Conservation (phyloP, 108 stramenopile species). For the Fistulifera solaris region DNA sequence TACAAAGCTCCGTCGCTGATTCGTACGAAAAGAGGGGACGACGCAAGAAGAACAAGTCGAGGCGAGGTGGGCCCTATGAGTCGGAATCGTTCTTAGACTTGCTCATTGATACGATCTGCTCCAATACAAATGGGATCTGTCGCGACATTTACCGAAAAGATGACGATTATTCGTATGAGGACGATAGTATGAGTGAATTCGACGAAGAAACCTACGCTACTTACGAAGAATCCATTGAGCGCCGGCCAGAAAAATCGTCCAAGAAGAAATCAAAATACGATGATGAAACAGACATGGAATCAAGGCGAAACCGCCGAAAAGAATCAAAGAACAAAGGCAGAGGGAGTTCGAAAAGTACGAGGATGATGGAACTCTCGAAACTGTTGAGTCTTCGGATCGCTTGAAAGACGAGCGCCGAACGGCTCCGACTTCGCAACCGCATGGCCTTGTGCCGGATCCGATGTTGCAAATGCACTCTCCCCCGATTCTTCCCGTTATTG, state of each 20-base stretch:
- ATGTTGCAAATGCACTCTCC: background rate
- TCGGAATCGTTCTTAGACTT: slow-evolving; percentile 71
- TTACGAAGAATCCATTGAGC: slow-evolving; percentile 35
- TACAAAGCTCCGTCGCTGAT: slow-evolving; percentile 1
- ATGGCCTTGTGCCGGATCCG: slow-evolving; percentile 2
- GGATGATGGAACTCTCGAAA: slow-evolving; percentile 54
- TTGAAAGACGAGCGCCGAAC: slow-evolving; percentile 17
- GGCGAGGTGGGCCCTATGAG: slow-evolving; percentile 48
- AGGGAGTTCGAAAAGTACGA: slow-evolving; percentile 25
- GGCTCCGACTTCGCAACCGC: slow-evolving; percentile 22
- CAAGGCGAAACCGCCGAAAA: slow-evolving; percentile 17
- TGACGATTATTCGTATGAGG: slow-evolving; percentile 34
- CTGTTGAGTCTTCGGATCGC: slow-evolving; percentile 30
- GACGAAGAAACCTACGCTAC: slow-evolving; percentile 75
- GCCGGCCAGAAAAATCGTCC: slow-evolving; percentile 11
- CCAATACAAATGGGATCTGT: slow-evolving; percentile 52
- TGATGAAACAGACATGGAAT: slow-evolving; percentile 15
- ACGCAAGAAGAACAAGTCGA: slow-evolving; percentile 30
- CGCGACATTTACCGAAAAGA: slow-evolving; percentile 47
- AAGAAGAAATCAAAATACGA: slow-evolving; percentile 5
- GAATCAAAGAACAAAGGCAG: slow-evolving; percentile 10
- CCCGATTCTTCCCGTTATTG: slow-evolving; percentile 1
- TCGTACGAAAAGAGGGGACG: background rate
- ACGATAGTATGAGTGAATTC: slow-evolving; percentile 22
- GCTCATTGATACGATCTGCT: slow-evolving; percentile 79